Percentiles rank a stretch among this genome's conserved stretches.
Evolutionary conservation across 495 filamentous ascomycete genomes (phyloP).

Genomic region (Elaphomyces granulatus): DNA sequence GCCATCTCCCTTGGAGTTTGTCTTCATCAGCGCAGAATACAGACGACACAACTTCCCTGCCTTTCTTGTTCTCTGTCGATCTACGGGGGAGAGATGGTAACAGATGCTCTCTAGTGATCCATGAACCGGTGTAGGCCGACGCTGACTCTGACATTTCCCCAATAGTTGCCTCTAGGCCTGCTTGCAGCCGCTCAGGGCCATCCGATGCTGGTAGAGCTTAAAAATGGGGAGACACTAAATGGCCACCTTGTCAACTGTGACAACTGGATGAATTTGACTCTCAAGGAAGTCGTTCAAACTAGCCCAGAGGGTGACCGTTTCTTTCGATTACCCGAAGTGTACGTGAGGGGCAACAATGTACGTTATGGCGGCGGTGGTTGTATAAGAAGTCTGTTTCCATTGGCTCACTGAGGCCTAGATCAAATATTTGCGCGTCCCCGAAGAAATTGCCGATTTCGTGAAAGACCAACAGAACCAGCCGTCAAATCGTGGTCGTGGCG

Average conservation of each 20-base stretch:
- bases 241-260: constrained; percentile 92
- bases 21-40: too few relatives aligned
- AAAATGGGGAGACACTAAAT: constrained; percentile 96
- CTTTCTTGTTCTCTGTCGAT: background rate
- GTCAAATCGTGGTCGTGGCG: constrained; percentile 53
- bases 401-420: constrained; percentile 43
- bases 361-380: constrained; percentile 14
- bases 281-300: constrained; percentile 97
- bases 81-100: too few relatives aligned
- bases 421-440: constrained; percentile 92
- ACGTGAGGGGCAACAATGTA: constrained; percentile 95
- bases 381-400: background rate
- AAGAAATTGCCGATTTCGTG: constrained; percentile 86
- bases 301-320: constrained; percentile 91
- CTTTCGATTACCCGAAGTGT: constrained; percentile 78
- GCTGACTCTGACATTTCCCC: background rate
- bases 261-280: constrained; percentile 97
- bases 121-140: too few relatives aligned
- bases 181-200: constrained; percentile 93
- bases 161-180: constrained; percentile 78
- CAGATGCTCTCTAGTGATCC: too few relatives aligned
- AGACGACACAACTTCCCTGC: too few relatives aligned
- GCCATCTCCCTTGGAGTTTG: too few relatives aligned
- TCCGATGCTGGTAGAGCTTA: constrained; percentile 98
- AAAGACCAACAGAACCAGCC: constrained; percentile 77